Evolutionary conservation across 352 stramenopile genomes (phyloP).

Genomic region (Thalassiosira mediterranea): DNA sequence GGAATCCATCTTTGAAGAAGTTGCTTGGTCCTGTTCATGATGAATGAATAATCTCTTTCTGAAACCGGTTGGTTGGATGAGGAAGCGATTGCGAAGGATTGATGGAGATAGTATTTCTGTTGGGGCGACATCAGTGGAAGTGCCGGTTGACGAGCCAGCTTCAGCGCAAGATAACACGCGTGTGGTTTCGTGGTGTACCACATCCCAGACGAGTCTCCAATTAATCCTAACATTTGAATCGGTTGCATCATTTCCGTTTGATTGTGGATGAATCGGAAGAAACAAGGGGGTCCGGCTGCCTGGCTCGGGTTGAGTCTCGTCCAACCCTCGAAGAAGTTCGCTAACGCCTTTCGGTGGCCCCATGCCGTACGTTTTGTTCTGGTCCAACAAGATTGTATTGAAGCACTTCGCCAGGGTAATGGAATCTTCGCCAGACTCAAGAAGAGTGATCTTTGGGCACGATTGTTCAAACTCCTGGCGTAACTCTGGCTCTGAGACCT

Average conservation of each 20-base stretch:
- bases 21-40: slow-evolving; percentile 25
- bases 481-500: background rate
- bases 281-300: slow-evolving; percentile 32
- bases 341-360: too few species aligned
- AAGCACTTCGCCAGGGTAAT: slow-evolving; percentile 39
- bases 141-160: too few species aligned
- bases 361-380: slow-evolving; percentile 30
- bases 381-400: slow-evolving; percentile 38
- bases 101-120: slow-evolving; percentile 10
- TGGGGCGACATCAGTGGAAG: background rate
- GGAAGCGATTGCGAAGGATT: slow-evolving; percentile 42
- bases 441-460: slow-evolving; percentile 2
- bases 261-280: slow-evolving; percentile 23
- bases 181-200: slow-evolving; percentile 19
- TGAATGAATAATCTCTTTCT: slow-evolving; percentile 36
- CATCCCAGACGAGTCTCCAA: slow-evolving; percentile 36
- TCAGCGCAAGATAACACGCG: slow-evolving; percentile 3
- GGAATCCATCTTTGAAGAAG: slow-evolving; percentile 1
- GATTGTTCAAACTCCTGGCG: slow-evolving; percentile 15
- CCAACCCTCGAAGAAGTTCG: slow-evolving; percentile 10
- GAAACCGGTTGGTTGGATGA: slow-evolving; percentile 42
- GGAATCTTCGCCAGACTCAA: slow-evolving; percentile 8
- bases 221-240: slow-evolving; percentile 19
- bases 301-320: slow-evolving; percentile 1
- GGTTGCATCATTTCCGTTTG: background rate